Percentiles rank a stretch among this genome's conserved stretches.
Conservation (phyloP, 2,329 filamentous ascomycete genomes). For the Coniochaeta sp. region DNA sequence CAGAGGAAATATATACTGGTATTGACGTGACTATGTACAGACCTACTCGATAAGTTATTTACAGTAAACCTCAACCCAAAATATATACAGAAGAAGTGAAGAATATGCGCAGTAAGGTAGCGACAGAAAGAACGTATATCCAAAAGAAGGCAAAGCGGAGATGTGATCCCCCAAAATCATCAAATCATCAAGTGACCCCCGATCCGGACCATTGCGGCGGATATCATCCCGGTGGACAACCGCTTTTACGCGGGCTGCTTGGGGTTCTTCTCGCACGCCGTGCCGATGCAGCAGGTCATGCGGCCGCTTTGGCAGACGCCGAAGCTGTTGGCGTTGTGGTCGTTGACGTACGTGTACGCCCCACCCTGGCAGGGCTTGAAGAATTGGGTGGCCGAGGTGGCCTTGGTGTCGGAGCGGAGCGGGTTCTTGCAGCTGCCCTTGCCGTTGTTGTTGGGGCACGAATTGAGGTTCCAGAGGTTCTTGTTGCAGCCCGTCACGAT, state of each 20-base stretch:
- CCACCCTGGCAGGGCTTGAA: slow-evolving; percentile 15
- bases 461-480: slow-evolving; percentile 6
- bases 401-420: slow-evolving; percentile 3
- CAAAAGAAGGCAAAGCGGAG: too few relatives aligned
- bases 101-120: too few relatives aligned
- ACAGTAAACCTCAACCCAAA: too few relatives aligned
- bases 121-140: too few relatives aligned
- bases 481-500: slow-evolving; percentile 12
- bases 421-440: slow-evolving; percentile 10
- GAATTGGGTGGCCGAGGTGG: slow-evolving; percentile 8
- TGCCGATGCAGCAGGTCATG: slow-evolving; percentile 12
- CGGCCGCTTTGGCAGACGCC: slow-evolving; percentile 13
- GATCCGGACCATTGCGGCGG: too few relatives aligned
- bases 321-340: slow-evolving; percentile 12
- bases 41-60: too few relatives aligned
- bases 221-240: too few relatives aligned
- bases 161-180: too few relatives aligned
- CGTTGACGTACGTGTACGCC: slow-evolving; percentile 15
- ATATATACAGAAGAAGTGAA: too few relatives aligned
- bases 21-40: too few relatives aligned
- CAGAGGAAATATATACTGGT: too few relatives aligned
- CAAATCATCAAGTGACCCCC: too few relatives aligned
- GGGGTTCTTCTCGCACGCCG: slow-evolving; percentile 5
- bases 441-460: slow-evolving; percentile 1
- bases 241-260: background rate